Conservation (phyloP, 2,329 filamentous ascomycete species). For the Claviceps cyperi region DNA sequence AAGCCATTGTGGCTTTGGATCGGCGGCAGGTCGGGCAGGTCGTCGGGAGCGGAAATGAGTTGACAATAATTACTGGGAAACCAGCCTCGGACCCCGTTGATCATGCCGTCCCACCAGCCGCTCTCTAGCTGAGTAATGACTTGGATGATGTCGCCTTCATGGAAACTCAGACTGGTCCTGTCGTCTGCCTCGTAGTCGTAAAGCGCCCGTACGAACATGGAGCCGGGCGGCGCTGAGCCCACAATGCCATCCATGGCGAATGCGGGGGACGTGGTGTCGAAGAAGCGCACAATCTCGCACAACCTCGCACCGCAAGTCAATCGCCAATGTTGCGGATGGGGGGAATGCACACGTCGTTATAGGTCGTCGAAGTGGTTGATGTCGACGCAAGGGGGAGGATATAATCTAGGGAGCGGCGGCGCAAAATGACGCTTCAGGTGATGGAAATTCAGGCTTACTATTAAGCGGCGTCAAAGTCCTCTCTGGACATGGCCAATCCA, state of each 20-base stretch:
- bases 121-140: conserved; percentile 97
- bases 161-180: conserved; percentile 90
- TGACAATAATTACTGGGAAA: conserved; percentile 99
- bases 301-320: neutral
- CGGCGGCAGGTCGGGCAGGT: conserved; percentile 57
- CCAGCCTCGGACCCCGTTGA: conserved; percentile 93
- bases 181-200: conserved; percentile 99
- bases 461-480: conserved; percentile 16
- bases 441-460: conserved; percentile 1
- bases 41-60: conserved; percentile 63
- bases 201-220: conserved; percentile 85
- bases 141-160: conserved; percentile 92
- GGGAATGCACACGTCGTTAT: neutral
- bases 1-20: conserved; percentile 43
- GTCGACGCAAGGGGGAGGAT: neutral
- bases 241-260: conserved; percentile 45
- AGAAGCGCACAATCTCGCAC: conserved; percentile 1
- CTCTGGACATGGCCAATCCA: conserved; percentile 21
- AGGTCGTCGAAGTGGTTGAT: neutral
- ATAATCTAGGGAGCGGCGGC: neutral
- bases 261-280: conserved; percentile 1
- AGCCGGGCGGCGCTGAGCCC: conserved; percentile 44
- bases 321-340: neutral
- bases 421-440: conserved; percentile 1
- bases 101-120: conserved; percentile 98